These are phyloP conservation scores for Candida railenensis DNA, from an alignment of 805 yeast species.

Conservation along the genomic window DNA sequence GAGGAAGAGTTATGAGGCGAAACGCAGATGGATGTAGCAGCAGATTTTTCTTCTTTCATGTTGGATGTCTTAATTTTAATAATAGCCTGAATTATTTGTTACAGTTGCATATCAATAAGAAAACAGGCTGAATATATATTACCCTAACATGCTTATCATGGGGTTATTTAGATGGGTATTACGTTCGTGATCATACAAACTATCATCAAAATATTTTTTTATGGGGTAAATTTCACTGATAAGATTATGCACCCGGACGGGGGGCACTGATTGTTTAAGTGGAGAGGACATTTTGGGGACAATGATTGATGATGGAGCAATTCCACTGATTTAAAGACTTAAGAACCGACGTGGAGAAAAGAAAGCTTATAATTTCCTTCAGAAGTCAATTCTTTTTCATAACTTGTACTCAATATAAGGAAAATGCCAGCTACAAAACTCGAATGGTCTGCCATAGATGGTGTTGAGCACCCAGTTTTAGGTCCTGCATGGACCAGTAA, in stretches of 20 bases:
- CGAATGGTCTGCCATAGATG: conserved; percentile 27
- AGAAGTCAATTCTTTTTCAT: neutral
- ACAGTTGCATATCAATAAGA: too few relatives aligned
- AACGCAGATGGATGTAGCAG: neutral
- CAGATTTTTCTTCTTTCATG: neutral
- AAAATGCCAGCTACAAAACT: conserved; percentile 18
- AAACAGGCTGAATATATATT: too few relatives aligned
- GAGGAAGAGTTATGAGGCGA: neutral
- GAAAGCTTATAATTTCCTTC: too few relatives aligned
- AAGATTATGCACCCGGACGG: neutral
- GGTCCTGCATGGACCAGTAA: conserved; percentile 28
- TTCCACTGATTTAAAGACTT: too few relatives aligned
- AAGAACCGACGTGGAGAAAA: too few relatives aligned
- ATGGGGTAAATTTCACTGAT: neutral
- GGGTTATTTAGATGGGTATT: too few relatives aligned
- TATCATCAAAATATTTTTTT: neutral
- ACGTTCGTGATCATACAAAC: too few relatives aligned
- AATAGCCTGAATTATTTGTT: too few relatives aligned
- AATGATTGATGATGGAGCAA: neutral
- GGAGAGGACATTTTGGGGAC: neutral
- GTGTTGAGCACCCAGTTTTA: conserved; percentile 29
- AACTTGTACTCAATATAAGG: neutral
- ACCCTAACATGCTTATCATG: too few relatives aligned
- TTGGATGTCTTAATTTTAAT: neutral
- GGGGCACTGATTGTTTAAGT: conserved; percentile 1